phyloP scores from a whole-genome alignment of 129 eudicot genomes.

The Tagetes patula region DNA sequence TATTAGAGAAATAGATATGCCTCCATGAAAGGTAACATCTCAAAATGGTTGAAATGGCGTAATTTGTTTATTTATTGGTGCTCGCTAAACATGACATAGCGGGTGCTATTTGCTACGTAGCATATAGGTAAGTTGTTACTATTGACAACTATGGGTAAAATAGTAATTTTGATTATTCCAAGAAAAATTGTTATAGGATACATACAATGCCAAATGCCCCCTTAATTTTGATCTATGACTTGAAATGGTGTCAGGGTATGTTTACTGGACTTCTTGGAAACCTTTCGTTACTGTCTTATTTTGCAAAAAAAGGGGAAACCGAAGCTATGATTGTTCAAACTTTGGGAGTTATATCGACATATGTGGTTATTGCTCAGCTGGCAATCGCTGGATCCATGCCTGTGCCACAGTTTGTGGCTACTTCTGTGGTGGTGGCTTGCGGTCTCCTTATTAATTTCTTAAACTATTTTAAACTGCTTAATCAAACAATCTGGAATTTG shows the following conservation, averaged over 20 bases:
- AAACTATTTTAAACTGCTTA: constrained; percentile 68
- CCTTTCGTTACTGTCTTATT: constrained; percentile 81
- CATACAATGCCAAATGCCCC: neutral
- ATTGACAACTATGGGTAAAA: neutral
- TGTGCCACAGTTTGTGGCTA: constrained; percentile 57
- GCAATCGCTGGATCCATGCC: constrained; percentile 98
- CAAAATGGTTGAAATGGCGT: too few relatives aligned
- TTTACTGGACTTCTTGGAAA: constrained; percentile 95
- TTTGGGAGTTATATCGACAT: constrained; percentile 78
- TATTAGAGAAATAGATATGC: too few relatives aligned
- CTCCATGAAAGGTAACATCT: too few relatives aligned
- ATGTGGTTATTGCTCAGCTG: constrained; percentile 72
- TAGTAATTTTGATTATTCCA: neutral
- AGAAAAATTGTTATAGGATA: neutral
- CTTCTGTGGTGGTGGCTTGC: constrained; percentile 66
- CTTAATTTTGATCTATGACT: neutral
- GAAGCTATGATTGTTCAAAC: constrained; percentile 88
- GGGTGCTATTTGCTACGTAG: too few relatives aligned
- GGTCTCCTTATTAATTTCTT: constrained; percentile 72
- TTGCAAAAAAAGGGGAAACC: constrained; percentile 82
- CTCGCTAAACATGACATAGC: too few relatives aligned
- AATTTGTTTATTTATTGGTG: too few relatives aligned
- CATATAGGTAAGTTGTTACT: too few relatives aligned
- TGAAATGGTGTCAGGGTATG: constrained; percentile 62
- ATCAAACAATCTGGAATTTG: constrained; percentile 55